These are phyloP conservation scores for Candida anglica DNA, from an alignment of 805 yeast genomes.

Conservation along the genomic window DNA sequence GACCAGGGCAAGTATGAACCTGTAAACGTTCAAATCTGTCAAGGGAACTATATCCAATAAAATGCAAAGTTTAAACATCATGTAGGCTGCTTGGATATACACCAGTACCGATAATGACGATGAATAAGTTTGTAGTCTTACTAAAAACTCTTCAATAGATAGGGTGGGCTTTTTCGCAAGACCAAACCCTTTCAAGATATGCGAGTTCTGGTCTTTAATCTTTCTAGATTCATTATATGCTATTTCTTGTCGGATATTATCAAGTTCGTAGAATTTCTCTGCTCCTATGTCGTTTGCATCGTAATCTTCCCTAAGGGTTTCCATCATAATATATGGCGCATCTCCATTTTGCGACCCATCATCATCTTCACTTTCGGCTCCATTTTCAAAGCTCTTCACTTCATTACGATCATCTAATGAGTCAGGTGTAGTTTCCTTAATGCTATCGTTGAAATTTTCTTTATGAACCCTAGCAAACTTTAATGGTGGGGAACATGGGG, in stretches of 20 bases:
- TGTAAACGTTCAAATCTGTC: conserved; percentile 30
- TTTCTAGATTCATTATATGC: conserved; percentile 12
- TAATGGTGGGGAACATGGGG: conserved; percentile 20
- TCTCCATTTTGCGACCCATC: conserved; percentile 5
- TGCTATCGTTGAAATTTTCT: neutral
- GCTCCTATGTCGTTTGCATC: neutral
- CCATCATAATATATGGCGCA: conserved; percentile 17
- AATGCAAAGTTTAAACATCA: conserved; percentile 32
- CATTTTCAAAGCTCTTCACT: neutral
- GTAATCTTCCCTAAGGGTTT: conserved; percentile 10
- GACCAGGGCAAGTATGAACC: conserved; percentile 35
- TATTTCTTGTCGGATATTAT: conserved; percentile 20
- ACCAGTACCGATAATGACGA: conserved; percentile 35
- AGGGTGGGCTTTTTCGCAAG: conserved; percentile 32
- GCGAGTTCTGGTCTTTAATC: conserved; percentile 18
- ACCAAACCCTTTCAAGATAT: conserved; percentile 27
- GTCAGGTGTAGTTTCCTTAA: conserved; percentile 3
- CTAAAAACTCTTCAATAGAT: conserved; percentile 29
- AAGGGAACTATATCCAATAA: conserved; percentile 28
- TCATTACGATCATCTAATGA: conserved; percentile 1
- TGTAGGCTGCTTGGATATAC: conserved; percentile 35
- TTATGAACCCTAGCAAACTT: conserved; percentile 12
- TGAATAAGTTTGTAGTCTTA: conserved; percentile 36
- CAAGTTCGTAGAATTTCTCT: neutral
- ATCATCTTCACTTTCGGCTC: conserved; percentile 4